Percentiles rank a stretch among this genome's conserved stretches.
phyloP scores from a whole-genome alignment of 345 rosid species.

The Syzygium oleosum region DNA sequence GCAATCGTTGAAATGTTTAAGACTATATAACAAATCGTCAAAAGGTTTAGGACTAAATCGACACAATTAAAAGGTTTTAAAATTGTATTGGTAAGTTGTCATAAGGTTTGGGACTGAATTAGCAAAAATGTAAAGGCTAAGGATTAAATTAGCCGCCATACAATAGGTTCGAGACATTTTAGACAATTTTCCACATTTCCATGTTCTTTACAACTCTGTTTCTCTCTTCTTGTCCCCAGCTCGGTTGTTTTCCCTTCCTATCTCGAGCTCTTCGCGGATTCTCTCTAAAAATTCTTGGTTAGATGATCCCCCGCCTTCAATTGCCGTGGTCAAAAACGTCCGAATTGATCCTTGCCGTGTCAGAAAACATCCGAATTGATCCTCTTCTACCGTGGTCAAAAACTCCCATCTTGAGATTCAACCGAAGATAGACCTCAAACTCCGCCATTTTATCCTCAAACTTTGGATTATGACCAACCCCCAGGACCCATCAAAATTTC shows the following conservation, averaged over 20 bases:
- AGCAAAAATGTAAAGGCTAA: no score
- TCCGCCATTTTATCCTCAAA: not conserved
- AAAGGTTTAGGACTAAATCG: fast-evolving
- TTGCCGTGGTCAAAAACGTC: not conserved
- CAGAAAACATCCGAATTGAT: not conserved
- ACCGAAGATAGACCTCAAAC: not conserved
- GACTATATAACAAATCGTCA: not conserved
- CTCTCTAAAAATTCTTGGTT: not conserved
- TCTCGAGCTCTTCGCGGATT: not conserved
- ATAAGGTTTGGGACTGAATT: not conserved
- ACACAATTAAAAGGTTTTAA: fast-evolving
- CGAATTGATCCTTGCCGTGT: not conserved
- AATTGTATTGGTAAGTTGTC: not conserved
- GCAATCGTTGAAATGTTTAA: not conserved
- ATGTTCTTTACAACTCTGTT: not conserved
- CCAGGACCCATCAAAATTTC: no score
- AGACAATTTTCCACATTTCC: not conserved
- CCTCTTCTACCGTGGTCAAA: not conserved
- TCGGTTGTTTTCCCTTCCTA: not conserved
- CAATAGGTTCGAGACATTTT: no score
- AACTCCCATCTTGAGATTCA: not conserved
- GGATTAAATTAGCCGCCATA: no score
- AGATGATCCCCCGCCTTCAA: not conserved
- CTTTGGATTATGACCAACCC: not conserved
- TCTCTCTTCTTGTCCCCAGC: not conserved